phyloP scores from a whole-genome alignment of 257 asterid species.

The Thymus mandschuricus region DNA sequence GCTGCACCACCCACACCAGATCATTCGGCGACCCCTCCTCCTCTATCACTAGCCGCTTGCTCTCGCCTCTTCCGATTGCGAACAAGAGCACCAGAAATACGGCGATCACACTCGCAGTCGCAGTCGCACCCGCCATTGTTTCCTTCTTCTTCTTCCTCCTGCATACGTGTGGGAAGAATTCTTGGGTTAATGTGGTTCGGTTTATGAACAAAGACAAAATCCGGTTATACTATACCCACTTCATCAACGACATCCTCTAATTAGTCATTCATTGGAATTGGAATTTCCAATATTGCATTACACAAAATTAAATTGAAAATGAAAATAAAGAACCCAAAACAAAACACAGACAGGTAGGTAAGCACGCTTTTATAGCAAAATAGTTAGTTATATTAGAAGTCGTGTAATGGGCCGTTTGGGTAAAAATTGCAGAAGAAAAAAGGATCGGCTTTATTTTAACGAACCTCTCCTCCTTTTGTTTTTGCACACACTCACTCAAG shows the following conservation, averaged over 20 bases:
- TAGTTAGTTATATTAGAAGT: not conserved
- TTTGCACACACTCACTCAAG: not conserved
- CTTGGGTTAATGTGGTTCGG: not conserved
- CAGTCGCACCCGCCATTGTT: slow-evolving; percentile 34
- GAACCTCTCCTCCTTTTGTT: slow-evolving; percentile 1
- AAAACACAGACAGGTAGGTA: too few relatives aligned
- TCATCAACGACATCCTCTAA: not conserved
- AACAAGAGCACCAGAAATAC: slow-evolving; percentile 38
- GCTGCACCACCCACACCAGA: slow-evolving; percentile 95
- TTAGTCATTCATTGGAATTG: too few relatives aligned
- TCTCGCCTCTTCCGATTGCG: slow-evolving; percentile 31
- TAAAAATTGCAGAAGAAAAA: slow-evolving; percentile 27
- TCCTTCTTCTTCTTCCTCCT: slow-evolving; percentile 2
- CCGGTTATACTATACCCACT: not conserved
- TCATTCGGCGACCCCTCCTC: slow-evolving; percentile 65
- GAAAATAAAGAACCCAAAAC: too few relatives aligned
- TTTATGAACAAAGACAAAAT: not conserved
- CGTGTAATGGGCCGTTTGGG: too few relatives aligned
- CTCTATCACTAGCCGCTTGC: slow-evolving; percentile 46
- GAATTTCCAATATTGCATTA: too few relatives aligned
- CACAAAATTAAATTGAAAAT: too few relatives aligned
- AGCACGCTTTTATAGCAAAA: too few relatives aligned
- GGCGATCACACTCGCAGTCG: slow-evolving; percentile 25
- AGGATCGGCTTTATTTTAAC: slow-evolving; percentile 28
- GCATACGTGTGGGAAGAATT: not conserved